phyloP scores from a whole-genome alignment of 768 basidiomycete genomes.

The Gloeopeniophorella convolvens region DNA sequence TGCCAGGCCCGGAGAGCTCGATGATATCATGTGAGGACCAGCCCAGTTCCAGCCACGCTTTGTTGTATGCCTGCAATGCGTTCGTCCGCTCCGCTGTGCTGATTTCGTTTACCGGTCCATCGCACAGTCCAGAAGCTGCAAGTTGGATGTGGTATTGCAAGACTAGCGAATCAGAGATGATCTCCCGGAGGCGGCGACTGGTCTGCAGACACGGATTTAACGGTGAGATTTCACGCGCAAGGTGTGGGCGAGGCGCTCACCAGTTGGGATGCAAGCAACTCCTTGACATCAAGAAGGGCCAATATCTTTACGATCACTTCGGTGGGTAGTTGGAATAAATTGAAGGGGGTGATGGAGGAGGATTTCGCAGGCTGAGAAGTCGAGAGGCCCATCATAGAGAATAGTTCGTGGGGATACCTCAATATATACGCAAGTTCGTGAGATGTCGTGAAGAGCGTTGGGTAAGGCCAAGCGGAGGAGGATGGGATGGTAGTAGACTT shows the following conservation, averaged over 20 bases:
- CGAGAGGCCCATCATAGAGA: neutral
- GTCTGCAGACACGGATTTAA: neutral
- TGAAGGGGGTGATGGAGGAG: too few relatives aligned
- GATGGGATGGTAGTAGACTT: too few relatives aligned
- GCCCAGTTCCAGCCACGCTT: neutral
- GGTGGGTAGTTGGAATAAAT: neutral
- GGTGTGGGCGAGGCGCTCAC: neutral
- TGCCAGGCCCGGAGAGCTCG: neutral
- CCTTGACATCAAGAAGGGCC: neutral
- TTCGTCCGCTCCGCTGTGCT: neutral
- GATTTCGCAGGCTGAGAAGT: neutral
- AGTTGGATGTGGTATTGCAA: constrained; percentile 3
- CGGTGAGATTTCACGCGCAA: neutral
- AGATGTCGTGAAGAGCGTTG: neutral
- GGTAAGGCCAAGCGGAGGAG: too few relatives aligned
- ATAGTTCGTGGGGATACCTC: neutral
- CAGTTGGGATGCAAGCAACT: neutral
- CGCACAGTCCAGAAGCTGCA: constrained; percentile 1
- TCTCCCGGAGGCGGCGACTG: neutral
- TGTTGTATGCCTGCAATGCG: neutral
- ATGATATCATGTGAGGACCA: constrained; percentile 1
- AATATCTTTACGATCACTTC: neutral
- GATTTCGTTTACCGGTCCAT: neutral
- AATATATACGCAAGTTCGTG: neutral
- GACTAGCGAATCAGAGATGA: neutral